These are phyloP conservation scores for Albifimbria verrucaria DNA, from an alignment of 2,329 filamentous ascomycete species.

Conservation along the genomic window DNA sequence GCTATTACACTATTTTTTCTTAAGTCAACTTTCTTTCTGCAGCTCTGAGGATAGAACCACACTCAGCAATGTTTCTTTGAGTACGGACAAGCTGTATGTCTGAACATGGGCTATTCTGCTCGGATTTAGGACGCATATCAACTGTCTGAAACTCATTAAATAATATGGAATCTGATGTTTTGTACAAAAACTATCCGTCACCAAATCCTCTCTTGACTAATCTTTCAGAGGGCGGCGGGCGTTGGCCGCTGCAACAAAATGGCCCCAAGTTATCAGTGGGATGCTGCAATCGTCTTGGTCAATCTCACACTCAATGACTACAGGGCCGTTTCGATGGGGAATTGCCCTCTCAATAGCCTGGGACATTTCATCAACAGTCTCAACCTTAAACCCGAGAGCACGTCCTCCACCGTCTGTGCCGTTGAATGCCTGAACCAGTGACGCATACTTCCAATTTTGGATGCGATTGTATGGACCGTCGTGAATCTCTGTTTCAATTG, in stretches of 20 bases:
- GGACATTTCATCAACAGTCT: constrained; percentile 1
- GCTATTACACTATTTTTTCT: too few species aligned
- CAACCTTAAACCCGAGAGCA: constrained; percentile 6
- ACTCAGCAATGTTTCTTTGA: too few species aligned
- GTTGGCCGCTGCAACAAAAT: constrained; percentile 9
- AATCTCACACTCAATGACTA: constrained; percentile 7
- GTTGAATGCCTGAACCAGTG: constrained; percentile 22
- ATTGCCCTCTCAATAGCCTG: constrained; percentile 3
- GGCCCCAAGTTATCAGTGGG: constrained; percentile 10
- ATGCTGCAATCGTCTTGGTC: constrained; percentile 9
- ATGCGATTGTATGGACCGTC: constrained; percentile 28
- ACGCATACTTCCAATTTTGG: constrained; percentile 27
- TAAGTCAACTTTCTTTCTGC: too few species aligned
- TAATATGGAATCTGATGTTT: too few species aligned
- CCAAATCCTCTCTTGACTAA: too few species aligned
- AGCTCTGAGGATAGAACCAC: too few species aligned
- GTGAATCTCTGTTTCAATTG: constrained; percentile 35
- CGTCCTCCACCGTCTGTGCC: constrained; percentile 2
- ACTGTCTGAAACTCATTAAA: too few species aligned
- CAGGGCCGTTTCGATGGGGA: constrained; percentile 6
- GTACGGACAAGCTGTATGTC: too few species aligned
- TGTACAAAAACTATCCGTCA: too few species aligned
- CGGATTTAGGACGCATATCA: too few species aligned
- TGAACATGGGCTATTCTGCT: too few species aligned
- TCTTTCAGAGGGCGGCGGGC: neutral